Conservation (phyloP, 768 basidiomycete genomes). For the Trametes villosa region DNA sequence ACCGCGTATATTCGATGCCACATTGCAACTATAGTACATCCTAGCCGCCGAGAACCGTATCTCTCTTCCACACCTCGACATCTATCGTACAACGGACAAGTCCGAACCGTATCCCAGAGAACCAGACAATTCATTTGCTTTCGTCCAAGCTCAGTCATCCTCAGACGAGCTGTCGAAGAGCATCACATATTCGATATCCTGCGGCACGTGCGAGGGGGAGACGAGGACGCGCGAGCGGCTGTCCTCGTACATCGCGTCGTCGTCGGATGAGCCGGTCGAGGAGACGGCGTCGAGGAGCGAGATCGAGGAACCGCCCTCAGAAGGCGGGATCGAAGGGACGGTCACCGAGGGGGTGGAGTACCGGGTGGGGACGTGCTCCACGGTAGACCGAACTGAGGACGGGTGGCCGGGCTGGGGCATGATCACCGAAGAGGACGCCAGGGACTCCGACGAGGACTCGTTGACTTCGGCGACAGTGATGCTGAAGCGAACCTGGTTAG, state of each 20-base stretch:
- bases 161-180: constrained; percentile 72
- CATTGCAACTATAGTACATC: not conserved
- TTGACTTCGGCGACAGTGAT: constrained; percentile 64
- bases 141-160: constrained; percentile 42
- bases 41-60: not conserved
- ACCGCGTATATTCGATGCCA: not conserved
- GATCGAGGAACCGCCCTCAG: constrained; percentile 46
- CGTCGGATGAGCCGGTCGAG: constrained; percentile 46
- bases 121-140: not conserved
- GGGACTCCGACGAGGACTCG: constrained; percentile 46
- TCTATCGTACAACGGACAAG: constrained; percentile 9
- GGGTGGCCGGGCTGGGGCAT: constrained; percentile 55
- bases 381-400: constrained; percentile 23
- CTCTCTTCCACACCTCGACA: not conserved
- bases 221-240: constrained; percentile 47
- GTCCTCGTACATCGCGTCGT: constrained; percentile 62
- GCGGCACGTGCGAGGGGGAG: constrained; percentile 27
- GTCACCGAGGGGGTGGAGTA: constrained; percentile 26
- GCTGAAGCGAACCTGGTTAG: constrained; percentile 38
- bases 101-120: not conserved
- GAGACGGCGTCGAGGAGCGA: constrained; percentile 67
- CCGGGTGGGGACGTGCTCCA: constrained; percentile 15
- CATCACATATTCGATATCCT: constrained; percentile 66
- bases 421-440: constrained; percentile 72
- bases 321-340: constrained; percentile 32